Evolutionary conservation across 345 rosid species (phyloP).

Genomic region (Ricinus communis): DNA sequence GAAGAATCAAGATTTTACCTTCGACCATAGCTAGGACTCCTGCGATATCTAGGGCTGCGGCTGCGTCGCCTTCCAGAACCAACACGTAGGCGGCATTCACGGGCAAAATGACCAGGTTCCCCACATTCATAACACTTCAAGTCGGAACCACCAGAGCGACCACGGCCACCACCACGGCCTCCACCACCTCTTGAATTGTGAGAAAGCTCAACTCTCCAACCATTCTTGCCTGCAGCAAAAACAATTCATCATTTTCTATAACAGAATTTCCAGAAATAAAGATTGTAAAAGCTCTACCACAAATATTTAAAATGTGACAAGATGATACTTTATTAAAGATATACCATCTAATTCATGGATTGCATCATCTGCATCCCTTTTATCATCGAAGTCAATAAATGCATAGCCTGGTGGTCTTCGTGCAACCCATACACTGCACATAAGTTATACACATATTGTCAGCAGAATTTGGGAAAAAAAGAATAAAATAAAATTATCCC

Average conservation of each 20-base stretch:
- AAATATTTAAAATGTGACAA: not conserved
- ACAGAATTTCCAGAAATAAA: not conserved
- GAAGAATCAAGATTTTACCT: conserved; percentile 38
- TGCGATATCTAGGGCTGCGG: conserved; percentile 79
- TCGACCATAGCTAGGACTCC: conserved; percentile 86
- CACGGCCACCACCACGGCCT: conserved; percentile 48
- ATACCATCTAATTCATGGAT: conserved; percentile 79
- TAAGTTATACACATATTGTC: too few relatives aligned
- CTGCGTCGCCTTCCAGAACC: conserved; percentile 68
- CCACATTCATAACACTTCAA: conserved; percentile 91
- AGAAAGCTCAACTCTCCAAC: conserved; percentile 89
- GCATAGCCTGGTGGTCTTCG: conserved; percentile 97
- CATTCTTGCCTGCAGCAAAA: conserved; percentile 61
- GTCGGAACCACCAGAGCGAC: conserved; percentile 83
- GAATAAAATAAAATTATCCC: not conserved
- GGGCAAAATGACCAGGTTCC: conserved; percentile 91
- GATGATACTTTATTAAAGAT: not conserved
- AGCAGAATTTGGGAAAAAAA: too few relatives aligned
- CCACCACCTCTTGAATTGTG: conserved; percentile 62
- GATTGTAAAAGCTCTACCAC: not conserved
- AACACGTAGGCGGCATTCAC: conserved; percentile 77
- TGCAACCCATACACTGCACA: conserved; percentile 88
- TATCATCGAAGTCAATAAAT: conserved; percentile 78
- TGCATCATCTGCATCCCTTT: conserved; percentile 81
- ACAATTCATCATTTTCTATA: not conserved